phyloP scores from a whole-genome alignment of 352 stramenopile species.

The Phytophthora tentaculata region DNA sequence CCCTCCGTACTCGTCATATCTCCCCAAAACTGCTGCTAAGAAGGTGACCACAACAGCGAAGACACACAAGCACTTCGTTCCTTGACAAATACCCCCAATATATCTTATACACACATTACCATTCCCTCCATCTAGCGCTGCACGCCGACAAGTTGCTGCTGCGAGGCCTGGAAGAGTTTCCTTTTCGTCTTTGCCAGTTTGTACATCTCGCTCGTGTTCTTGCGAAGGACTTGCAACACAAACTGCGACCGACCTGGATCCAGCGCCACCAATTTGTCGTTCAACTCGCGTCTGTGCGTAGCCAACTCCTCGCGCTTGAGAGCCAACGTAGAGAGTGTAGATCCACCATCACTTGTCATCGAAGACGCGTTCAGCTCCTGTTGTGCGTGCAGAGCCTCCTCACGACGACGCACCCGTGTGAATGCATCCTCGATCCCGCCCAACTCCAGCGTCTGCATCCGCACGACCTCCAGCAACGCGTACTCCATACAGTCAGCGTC shows the following conservation, averaged over 20 bases:
- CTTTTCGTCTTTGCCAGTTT: slow-evolving; percentile 73
- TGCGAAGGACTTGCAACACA: slow-evolving; percentile 69
- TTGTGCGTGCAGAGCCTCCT: slow-evolving; percentile 50
- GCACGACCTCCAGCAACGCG: slow-evolving; percentile 74
- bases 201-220: slow-evolving; percentile 77
- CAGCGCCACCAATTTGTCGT: slow-evolving; percentile 60
- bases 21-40: slow-evolving; percentile 24
- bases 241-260: slow-evolving; percentile 73
- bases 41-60: too few relatives aligned
- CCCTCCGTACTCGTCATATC: slow-evolving; percentile 68
- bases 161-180: slow-evolving; percentile 66
- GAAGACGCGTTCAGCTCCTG: slow-evolving; percentile 25
- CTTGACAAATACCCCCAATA: slow-evolving; percentile 23
- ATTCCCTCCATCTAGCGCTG: slow-evolving; percentile 33
- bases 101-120: slow-evolving; percentile 45
- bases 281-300: slow-evolving; percentile 55
- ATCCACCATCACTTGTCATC: slow-evolving; percentile 29
- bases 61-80: neutral
- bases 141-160: slow-evolving; percentile 59
- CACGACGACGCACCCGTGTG: slow-evolving; percentile 53
- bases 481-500: slow-evolving; percentile 86
- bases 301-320: slow-evolving; percentile 60
- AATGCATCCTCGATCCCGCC: slow-evolving; percentile 82
- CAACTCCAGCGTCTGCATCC: slow-evolving; percentile 83
- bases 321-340: slow-evolving; percentile 39